Conservation (phyloP, 805 yeast genomes). For the Millerozyma acaciae region DNA sequence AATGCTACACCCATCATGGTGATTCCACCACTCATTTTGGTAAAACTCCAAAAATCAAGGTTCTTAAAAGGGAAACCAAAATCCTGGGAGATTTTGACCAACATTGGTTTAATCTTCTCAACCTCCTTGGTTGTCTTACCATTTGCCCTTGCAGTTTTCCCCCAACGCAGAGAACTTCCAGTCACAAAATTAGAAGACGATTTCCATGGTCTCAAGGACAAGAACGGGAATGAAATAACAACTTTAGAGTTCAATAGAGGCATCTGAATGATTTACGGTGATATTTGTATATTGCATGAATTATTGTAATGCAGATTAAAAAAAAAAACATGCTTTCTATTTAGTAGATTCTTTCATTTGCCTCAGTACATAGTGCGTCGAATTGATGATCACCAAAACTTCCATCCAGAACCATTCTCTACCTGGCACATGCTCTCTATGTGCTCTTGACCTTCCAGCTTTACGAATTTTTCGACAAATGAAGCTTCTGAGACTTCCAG, state of each 20-base stretch:
- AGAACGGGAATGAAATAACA: conserved; percentile 52
- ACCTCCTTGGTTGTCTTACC: conserved; percentile 90
- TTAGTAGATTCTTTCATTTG: background rate
- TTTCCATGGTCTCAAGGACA: conserved; percentile 58
- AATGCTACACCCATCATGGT: conserved; percentile 98
- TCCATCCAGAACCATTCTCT: conserved; percentile 46
- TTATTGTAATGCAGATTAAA: background rate
- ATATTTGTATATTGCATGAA: conserved; percentile 7
- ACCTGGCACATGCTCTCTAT: conserved; percentile 49
- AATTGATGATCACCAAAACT: conserved; percentile 50
- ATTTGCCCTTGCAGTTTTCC: conserved; percentile 93
- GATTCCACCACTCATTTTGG: conserved; percentile 82
- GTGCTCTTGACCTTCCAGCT: conserved; percentile 38
- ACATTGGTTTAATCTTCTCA: conserved; percentile 77
- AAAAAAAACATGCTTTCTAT: too few species aligned
- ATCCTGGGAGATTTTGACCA: conserved; percentile 63
- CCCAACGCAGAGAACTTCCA: conserved; percentile 70
- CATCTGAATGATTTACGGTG: too few species aligned
- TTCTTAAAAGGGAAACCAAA: conserved; percentile 65
- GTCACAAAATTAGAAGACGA: conserved; percentile 61
- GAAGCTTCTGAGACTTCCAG: conserved; percentile 21
- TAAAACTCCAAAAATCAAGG: conserved; percentile 64
- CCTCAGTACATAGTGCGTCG: conserved; percentile 1
- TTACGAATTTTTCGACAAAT: conserved; percentile 31
- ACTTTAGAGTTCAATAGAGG: conserved; percentile 90